These are phyloP conservation scores for Talaromyces nanjingensis DNA, from an alignment of 495 filamentous ascomycete genomes.

Conservation along the genomic window DNA sequence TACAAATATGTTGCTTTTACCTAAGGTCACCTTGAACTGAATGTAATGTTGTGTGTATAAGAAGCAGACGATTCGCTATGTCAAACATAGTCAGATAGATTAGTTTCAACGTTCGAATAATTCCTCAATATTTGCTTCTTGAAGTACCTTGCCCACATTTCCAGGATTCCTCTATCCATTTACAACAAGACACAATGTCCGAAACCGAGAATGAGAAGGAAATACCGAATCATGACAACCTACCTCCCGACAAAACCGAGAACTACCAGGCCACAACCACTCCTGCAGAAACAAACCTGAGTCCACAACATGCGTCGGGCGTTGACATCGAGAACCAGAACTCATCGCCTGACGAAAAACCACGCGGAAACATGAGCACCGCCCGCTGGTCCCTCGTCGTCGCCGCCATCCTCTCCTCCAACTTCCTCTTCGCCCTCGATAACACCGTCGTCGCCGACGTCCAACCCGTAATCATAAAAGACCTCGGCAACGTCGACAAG, in stretches of 20 bases:
- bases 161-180: too few species aligned
- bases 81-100: background rate
- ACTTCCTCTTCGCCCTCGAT: slow-evolving; percentile 45
- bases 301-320: too few species aligned
- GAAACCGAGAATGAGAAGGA: too few species aligned
- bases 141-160: background rate
- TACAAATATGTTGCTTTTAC: background rate
- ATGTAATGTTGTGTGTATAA: background rate
- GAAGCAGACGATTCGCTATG: background rate
- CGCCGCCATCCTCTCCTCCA: slow-evolving; percentile 30
- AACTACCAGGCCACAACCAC: too few species aligned
- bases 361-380: too few species aligned
- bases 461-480: slow-evolving; percentile 39
- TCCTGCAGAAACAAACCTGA: too few species aligned
- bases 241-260: too few species aligned
- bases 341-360: too few species aligned
- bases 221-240: too few species aligned
- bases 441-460: slow-evolving; percentile 51
- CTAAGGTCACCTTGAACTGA: background rate
- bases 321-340: too few species aligned
- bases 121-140: background rate
- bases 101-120: background rate
- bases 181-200: too few species aligned
- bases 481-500: slow-evolving; percentile 39
- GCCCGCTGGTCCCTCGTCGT: slow-evolving; percentile 29